Conservation (phyloP, 1,284 basidiomycete genomes). For the Sanghuangporus sanghuang region DNA sequence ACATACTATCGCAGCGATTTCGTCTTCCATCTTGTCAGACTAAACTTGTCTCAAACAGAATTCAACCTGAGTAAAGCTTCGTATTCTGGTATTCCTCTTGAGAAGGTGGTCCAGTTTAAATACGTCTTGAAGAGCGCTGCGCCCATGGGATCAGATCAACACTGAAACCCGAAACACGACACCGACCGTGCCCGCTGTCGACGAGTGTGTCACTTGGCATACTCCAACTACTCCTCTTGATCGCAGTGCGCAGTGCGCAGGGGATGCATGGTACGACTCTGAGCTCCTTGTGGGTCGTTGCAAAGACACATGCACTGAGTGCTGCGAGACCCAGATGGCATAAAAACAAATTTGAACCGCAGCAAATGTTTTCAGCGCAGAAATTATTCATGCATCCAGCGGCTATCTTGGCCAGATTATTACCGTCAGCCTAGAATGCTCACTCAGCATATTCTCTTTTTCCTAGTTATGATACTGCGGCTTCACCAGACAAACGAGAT, state of each 20-base stretch:
- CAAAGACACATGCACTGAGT: no score
- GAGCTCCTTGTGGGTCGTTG: no score
- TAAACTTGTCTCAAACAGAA: not conserved
- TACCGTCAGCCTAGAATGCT: no score
- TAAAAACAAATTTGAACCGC: no score
- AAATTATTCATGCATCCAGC: no score
- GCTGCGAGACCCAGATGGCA: no score
- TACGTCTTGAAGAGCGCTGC: not conserved
- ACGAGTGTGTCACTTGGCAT: not conserved
- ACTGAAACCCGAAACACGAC: not conserved
- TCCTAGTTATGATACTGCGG: no score
- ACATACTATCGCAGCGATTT: conserved; percentile 11
- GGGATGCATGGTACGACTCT: not conserved
- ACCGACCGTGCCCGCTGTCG: not conserved
- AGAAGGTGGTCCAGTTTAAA: not conserved
- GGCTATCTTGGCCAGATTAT: no score
- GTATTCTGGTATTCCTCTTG: not conserved
- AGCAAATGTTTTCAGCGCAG: no score
- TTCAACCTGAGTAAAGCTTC: not conserved
- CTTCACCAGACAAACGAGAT: no score
- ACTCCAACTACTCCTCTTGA: not conserved
- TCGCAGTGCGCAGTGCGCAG: not conserved
- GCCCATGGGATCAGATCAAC: not conserved
- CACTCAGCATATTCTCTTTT: no score
- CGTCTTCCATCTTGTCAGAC: conserved; percentile 7